Evolutionary conservation across 371 early-diverging fungal genomes (phyloP), one percentile per base, ranked within the genome.

Genomic region (Mucor saturninus): DNA sequence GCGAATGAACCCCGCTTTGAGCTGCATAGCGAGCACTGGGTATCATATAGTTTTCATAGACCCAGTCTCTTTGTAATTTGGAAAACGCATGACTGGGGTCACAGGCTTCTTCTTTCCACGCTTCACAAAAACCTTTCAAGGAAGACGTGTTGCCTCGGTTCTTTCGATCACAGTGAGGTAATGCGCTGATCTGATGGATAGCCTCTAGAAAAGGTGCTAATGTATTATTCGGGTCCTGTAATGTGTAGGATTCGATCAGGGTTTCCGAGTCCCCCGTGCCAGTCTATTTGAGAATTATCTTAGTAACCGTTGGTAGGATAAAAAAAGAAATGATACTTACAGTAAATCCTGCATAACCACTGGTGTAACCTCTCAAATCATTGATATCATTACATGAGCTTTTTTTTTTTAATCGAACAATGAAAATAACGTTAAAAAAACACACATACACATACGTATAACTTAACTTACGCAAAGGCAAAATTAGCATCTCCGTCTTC

Each of bases 331-430:
- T 5, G 26, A 54, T 35, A n/a, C 31, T 37, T 69, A 73, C 76
- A 51, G 83, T 83, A 54, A 85, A 87, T 38, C 83, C 83, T 15
- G 80, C 82, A 58, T 80, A 80, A 5, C 85, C 85, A 15, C 72
- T 67, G 2, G 80, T 79, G 37, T 59, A 79, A 1, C 80, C 80
- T 57, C 80, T 69, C 30, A 58, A 59, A 56, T 80, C 80, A 11
- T 73, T 67, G 53, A 80, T 77, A 61, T 76, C 65, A 6, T 40
- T 29, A 38, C 74, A 73, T 14, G 64, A 70, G 5, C 76, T 35
- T 35, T 35, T 35, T 6, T 35, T 52, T 26, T 7, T 30, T 26
- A n/a, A n/a, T 51, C 35, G 8, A 32, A 14, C 31, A 35, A 39
- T 15, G 6, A 9, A 56, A 38, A 56, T n/a, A 38, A 8, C 39